Percentiles rank a stretch among this genome's conserved stretches.
These are phyloP conservation scores for Clavispora carvajalis DNA, from an alignment of 805 yeast genomes.

Conservation along the genomic window DNA sequence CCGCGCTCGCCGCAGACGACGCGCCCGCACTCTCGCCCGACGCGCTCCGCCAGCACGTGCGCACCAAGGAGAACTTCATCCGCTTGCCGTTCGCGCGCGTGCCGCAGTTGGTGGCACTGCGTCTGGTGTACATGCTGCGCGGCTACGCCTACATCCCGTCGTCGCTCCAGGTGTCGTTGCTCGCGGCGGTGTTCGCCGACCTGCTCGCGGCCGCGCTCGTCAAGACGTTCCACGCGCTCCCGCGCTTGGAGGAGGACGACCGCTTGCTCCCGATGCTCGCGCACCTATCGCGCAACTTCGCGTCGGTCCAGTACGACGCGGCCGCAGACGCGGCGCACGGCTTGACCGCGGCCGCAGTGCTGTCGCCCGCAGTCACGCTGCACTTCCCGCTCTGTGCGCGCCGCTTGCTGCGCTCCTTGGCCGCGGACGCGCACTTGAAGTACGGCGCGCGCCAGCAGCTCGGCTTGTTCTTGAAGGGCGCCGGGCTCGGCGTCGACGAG, in stretches of 20 bases:
- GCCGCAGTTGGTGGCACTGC: slow-evolving; percentile 65
- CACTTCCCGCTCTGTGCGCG: slow-evolving; percentile 83
- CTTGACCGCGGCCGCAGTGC: slow-evolving; percentile 59
- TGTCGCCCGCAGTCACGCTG: slow-evolving; percentile 45
- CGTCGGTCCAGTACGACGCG: slow-evolving; percentile 48
- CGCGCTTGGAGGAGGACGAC: slow-evolving; percentile 87
- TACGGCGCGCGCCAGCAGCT: slow-evolving; percentile 83
- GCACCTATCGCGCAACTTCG: slow-evolving; percentile 58
- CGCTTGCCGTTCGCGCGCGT: slow-evolving; percentile 87
- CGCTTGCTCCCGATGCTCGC: slow-evolving; percentile 78
- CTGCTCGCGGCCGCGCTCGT: slow-evolving; percentile 48
- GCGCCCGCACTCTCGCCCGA: slow-evolving; percentile 40
- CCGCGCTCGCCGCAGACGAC: slow-evolving; percentile 28
- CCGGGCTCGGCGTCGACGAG: slow-evolving; percentile 84
- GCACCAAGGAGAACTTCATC: slow-evolving; percentile 57
- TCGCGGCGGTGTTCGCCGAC: slow-evolving; percentile 63
- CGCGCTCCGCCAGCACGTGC: slow-evolving; percentile 45
- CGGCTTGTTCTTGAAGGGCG: slow-evolving; percentile 79
- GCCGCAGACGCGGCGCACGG: slow-evolving; percentile 30
- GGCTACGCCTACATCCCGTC: slow-evolving; percentile 88
- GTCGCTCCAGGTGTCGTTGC: slow-evolving; percentile 65
- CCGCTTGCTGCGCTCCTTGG: slow-evolving; percentile 58
- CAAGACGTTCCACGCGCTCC: slow-evolving; percentile 69
- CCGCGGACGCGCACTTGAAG: slow-evolving; percentile 63
- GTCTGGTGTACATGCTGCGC: slow-evolving; percentile 57